Percentiles rank a stretch among this genome's conserved stretches.
Conservation (phyloP, 768 basidiomycete species). For the Macrocybe gigantea region DNA sequence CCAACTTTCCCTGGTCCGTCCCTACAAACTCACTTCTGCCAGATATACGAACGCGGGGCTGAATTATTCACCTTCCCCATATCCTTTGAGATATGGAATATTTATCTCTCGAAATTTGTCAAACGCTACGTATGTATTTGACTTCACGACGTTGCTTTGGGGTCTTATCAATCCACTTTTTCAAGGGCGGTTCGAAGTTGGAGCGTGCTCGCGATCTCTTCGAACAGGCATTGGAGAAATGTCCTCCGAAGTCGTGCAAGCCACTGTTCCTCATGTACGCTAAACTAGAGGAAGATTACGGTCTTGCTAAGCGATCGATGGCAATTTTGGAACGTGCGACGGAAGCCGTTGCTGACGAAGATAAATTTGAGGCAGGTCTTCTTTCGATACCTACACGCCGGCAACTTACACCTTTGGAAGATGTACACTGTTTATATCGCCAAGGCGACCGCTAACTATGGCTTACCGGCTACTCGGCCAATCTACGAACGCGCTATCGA, state of each 20-base stretch:
- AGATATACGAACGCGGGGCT: conserved; percentile 96
- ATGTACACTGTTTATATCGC: conserved; percentile 98
- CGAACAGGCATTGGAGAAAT: conserved; percentile 96
- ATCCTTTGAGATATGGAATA: conserved; percentile 99
- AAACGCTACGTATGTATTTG: conserved; percentile 79
- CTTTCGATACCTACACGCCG: background rate
- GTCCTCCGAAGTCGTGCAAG: conserved; percentile 92
- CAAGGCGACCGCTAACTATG: conserved; percentile 93
- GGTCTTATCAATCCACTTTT: background rate
- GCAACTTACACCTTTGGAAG: conserved; percentile 29
- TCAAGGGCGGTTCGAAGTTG: conserved; percentile 84
- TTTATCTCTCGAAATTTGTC: conserved; percentile 94
- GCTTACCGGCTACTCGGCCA: conserved; percentile 90
- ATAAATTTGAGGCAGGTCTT: conserved; percentile 84
- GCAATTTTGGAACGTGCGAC: conserved; percentile 92
- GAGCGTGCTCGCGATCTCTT: conserved; percentile 97
- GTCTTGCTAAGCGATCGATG: conserved; percentile 95
- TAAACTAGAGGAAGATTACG: conserved; percentile 91
- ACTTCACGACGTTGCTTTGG: background rate
- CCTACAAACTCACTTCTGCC: background rate
- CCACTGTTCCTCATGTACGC: conserved; percentile 94
- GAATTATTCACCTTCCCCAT: conserved; percentile 97
- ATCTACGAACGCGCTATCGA: conserved; percentile 97
- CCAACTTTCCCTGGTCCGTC: background rate
- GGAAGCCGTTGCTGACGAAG: conserved; percentile 76